These are phyloP conservation scores for Raphanus hybrid DNA, from an alignment of 441 rosid species.

Conservation along the genomic window DNA sequence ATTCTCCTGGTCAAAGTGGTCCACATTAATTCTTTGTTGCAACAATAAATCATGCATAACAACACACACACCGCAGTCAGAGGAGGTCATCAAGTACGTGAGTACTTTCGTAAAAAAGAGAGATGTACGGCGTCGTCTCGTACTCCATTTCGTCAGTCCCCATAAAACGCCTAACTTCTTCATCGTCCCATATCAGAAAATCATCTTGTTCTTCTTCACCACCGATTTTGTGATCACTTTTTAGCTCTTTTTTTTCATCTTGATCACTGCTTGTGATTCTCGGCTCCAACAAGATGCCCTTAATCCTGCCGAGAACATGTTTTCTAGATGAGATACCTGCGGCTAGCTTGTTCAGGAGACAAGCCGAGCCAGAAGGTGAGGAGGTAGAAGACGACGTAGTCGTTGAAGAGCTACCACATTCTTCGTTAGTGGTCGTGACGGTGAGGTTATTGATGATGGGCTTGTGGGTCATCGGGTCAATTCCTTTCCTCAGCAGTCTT, in stretches of 20 bases:
- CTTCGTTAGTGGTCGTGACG: constrained; percentile 23
- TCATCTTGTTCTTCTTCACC: constrained; percentile 10
- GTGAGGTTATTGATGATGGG: constrained; percentile 45
- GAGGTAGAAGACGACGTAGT: constrained; percentile 9
- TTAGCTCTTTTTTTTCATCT: constrained; percentile 21
- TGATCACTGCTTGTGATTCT: constrained; percentile 11
- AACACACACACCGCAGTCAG: constrained; percentile 16
- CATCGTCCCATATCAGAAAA: constrained; percentile 23
- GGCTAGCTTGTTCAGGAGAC: constrained; percentile 41
- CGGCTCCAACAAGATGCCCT: constrained; percentile 13
- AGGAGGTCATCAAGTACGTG: constrained; percentile 23
- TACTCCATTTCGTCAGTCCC: constrained; percentile 18
- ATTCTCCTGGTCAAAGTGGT: not conserved
- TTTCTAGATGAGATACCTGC: constrained; percentile 36
- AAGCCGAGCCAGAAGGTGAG: constrained; percentile 22
- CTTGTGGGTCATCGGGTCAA: constrained; percentile 84
- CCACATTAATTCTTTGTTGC: constrained; percentile 13
- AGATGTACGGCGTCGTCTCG: constrained; percentile 23
- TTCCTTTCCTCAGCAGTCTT: constrained; percentile 77
- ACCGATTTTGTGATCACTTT: constrained; percentile 4
- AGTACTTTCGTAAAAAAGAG: constrained; percentile 11
- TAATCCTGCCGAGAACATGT: constrained; percentile 31
- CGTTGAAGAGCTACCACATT: constrained; percentile 16
- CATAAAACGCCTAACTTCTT: constrained; percentile 25
- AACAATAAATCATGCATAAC: not conserved